Percentiles rank a stretch among this genome's conserved stretches.
Conservation (phyloP, 2,329 filamentous ascomycete species). For the Paecilomyces variotii region DNA sequence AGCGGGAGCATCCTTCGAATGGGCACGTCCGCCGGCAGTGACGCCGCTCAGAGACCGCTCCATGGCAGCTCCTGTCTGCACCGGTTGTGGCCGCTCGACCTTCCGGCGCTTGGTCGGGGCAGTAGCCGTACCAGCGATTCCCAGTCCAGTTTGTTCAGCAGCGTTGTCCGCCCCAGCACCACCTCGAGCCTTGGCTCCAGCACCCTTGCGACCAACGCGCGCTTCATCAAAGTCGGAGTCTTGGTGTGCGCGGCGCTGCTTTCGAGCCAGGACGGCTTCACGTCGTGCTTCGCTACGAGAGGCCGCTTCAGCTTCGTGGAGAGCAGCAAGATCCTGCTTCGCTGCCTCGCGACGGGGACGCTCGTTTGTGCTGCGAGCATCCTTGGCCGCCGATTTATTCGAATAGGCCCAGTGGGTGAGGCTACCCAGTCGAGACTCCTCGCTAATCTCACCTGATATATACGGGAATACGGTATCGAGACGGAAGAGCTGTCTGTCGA, state of each 20-base stretch:
- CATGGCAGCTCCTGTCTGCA: slow-evolving; percentile 28
- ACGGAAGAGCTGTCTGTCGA: slow-evolving; percentile 74
- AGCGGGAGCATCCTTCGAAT: slow-evolving; percentile 58
- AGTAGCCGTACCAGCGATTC: slow-evolving; percentile 51
- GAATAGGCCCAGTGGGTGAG: slow-evolving; percentile 92
- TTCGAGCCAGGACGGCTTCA: slow-evolving; percentile 70
- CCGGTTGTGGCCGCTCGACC: slow-evolving; percentile 57
- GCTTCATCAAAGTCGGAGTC: slow-evolving; percentile 75
- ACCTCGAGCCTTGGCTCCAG: slow-evolving; percentile 43
- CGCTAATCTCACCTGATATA: slow-evolving; percentile 81
- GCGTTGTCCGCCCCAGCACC: slow-evolving; percentile 11
- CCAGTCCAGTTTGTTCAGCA: slow-evolving; percentile 43
- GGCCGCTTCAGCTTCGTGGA: slow-evolving; percentile 74
- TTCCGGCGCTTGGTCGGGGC: slow-evolving; percentile 67
- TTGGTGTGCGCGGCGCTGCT: slow-evolving; percentile 61
- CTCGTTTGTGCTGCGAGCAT: slow-evolving; percentile 53
- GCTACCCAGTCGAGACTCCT: slow-evolving; percentile 89
- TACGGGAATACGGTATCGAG: slow-evolving; percentile 82
- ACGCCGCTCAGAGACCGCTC: slow-evolving; percentile 32
- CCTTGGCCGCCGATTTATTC: slow-evolving; percentile 58
- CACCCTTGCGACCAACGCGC: slow-evolving; percentile 49
- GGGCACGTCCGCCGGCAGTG: slow-evolving; percentile 24
- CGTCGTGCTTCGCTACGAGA: slow-evolving; percentile 77
- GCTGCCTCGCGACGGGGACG: slow-evolving; percentile 71
- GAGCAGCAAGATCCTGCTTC: slow-evolving; percentile 56